Evolutionary conservation across 2,329 filamentous ascomycete species (phyloP).

Genomic region (Ophiostoma sp.): DNA sequence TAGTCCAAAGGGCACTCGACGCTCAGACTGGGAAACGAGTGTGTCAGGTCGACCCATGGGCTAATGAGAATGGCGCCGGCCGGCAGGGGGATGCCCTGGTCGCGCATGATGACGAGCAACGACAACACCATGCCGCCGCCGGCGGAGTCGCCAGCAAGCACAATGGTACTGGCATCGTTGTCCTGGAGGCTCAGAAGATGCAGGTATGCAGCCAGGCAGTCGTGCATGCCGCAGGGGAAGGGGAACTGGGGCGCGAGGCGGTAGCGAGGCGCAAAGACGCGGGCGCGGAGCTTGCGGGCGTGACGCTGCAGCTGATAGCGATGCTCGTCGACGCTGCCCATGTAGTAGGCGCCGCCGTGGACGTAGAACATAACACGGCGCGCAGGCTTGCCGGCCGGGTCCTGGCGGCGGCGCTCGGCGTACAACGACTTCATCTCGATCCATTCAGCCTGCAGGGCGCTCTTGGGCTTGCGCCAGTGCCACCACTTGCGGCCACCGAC

Average conservation of each 20-base stretch:
- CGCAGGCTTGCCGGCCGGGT: neutral
- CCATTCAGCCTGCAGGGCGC: conserved; percentile 76
- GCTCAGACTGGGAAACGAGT: conserved; percentile 88
- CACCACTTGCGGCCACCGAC: conserved; percentile 84
- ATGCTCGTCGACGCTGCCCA: conserved; percentile 92
- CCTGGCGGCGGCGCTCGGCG: conserved; percentile 55
- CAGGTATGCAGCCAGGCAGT: conserved; percentile 83
- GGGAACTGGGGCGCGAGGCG: conserved; percentile 88
- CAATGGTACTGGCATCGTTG: conserved; percentile 66
- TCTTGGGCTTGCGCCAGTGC: conserved; percentile 71
- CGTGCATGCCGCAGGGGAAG: conserved; percentile 86
- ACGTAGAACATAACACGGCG: conserved; percentile 81
- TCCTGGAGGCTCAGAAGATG: conserved; percentile 66
- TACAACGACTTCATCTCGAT: conserved; percentile 89
- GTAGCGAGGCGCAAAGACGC: conserved; percentile 82
- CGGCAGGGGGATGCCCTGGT: conserved; percentile 76
- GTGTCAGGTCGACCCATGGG: conserved; percentile 92
- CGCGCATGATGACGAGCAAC: conserved; percentile 72
- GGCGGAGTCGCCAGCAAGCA: conserved; percentile 87
- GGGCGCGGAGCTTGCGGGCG: conserved; percentile 85
- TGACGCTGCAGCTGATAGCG: conserved; percentile 97
- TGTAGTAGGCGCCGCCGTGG: conserved; percentile 92
- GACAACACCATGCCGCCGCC: conserved; percentile 84
- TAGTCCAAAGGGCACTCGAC: conserved; percentile 72
- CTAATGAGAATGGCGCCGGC: conserved; percentile 87